These are phyloP conservation scores for Cyanodermella asteris DNA, from an alignment of 2,329 filamentous ascomycete genomes.

Conservation along the genomic window DNA sequence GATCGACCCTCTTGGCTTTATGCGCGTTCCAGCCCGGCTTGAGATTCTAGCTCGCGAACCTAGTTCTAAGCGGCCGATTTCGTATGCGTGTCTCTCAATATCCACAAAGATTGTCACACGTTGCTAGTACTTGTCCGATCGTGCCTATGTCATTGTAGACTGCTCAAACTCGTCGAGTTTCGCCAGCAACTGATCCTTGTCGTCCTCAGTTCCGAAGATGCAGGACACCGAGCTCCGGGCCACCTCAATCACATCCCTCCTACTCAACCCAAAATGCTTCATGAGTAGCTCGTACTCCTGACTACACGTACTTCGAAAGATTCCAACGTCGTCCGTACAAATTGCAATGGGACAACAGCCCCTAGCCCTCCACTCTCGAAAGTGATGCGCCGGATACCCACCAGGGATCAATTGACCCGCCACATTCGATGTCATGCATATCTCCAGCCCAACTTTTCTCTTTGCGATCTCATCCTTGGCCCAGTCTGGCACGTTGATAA, in stretches of 20 bases:
- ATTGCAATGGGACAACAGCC: slow-evolving; percentile 23
- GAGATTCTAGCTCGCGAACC: too few relatives aligned
- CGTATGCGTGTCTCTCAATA: too few relatives aligned
- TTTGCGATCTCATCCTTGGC: slow-evolving; percentile 33
- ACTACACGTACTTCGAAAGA: slow-evolving; percentile 55
- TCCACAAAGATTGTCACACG: too few relatives aligned
- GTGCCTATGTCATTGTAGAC: too few relatives aligned
- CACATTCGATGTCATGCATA: slow-evolving; percentile 67
- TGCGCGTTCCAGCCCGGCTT: too few relatives aligned
- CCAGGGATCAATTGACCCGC: slow-evolving; percentile 50
- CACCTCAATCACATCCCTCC: slow-evolving; percentile 28
- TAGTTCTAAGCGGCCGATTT: too few relatives aligned
- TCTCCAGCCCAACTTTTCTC: slow-evolving; percentile 42
- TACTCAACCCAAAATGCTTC: slow-evolving; percentile 40
- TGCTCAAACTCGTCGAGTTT: too few relatives aligned
- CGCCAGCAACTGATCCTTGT: too few relatives aligned
- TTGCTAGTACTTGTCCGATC: too few relatives aligned
- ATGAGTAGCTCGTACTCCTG: slow-evolving; percentile 58
- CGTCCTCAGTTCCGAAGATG: slow-evolving; percentile 43
- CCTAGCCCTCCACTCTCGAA: slow-evolving; percentile 45
- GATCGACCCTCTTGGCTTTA: too few relatives aligned
- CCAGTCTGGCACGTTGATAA: slow-evolving; percentile 46
- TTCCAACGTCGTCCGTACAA: slow-evolving; percentile 64
- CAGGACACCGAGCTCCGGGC: slow-evolving; percentile 38
- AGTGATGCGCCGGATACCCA: slow-evolving; percentile 48